Percentiles rank a stretch among this genome's conserved stretches.
Conservation (phyloP, 805 yeast species). For the Metschnikowia drakensbergensis region DNA sequence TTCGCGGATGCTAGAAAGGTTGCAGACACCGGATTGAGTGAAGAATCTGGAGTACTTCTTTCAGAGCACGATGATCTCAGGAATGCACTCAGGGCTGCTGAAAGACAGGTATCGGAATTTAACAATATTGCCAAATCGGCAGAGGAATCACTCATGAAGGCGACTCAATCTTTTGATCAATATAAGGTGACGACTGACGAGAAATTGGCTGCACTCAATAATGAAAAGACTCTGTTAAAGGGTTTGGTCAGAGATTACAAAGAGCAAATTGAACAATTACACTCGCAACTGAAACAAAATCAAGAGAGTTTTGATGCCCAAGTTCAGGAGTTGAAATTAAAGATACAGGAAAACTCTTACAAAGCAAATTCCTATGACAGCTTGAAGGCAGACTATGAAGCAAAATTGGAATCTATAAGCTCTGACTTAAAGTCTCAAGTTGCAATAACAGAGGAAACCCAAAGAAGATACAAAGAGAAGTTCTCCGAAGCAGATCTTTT, state of each 20-base stretch:
- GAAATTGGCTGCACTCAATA: conserved; percentile 18
- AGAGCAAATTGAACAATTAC: conserved; percentile 5
- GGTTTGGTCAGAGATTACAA: conserved; percentile 18
- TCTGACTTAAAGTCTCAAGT: conserved; percentile 41
- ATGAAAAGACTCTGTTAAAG: conserved; percentile 24
- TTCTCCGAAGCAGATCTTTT: conserved; percentile 13
- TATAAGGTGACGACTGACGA: conserved; percentile 26
- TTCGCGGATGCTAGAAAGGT: neutral
- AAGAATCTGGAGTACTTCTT: neutral
- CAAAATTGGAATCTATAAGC: conserved; percentile 24
- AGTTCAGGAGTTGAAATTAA: conserved; percentile 19
- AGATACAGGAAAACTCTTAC: conserved; percentile 22
- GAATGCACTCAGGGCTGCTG: conserved; percentile 54
- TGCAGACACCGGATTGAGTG: neutral
- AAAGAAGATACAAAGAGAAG: conserved; percentile 43
- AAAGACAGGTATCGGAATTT: conserved; percentile 56
- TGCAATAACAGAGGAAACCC: conserved; percentile 45
- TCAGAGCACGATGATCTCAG: conserved; percentile 44
- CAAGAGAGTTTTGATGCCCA: conserved; percentile 6
- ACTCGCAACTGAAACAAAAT: conserved; percentile 3
- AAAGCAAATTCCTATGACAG: conserved; percentile 36
- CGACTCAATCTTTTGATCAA: conserved; percentile 53
- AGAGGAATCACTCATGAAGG: conserved; percentile 56
- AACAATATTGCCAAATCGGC: conserved; percentile 61
- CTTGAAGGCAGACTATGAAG: conserved; percentile 31